These are phyloP conservation scores for Anacardium occidentale DNA, from an alignment of 345 rosid genomes.

Conservation along the genomic window DNA sequence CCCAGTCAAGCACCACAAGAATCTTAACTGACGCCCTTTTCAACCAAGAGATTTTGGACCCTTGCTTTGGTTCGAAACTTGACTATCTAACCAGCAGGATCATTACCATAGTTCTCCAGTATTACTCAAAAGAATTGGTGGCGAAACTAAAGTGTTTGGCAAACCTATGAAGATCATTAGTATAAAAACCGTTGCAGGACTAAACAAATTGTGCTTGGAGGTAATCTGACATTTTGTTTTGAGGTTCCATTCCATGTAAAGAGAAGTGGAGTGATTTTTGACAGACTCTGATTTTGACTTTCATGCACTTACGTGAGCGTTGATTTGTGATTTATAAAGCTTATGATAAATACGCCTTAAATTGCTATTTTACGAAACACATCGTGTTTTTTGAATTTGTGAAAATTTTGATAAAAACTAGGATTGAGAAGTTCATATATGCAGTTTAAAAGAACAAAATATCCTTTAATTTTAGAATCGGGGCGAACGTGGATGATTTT, in stretches of 20 bases:
- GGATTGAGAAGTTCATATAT: too few species aligned
- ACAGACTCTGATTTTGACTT: not conserved
- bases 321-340: not conserved
- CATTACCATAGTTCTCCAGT: not conserved
- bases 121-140: not conserved
- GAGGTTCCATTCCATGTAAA: not conserved
- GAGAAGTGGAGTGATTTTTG: not conserved
- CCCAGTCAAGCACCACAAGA: not conserved
- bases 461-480: too few species aligned
- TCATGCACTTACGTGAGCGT: not conserved
- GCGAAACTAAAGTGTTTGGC: not conserved
- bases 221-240: not conserved
- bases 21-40: conserved; percentile 1
- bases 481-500: too few species aligned
- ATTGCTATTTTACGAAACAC: too few species aligned
- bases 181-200: conserved; percentile 3
- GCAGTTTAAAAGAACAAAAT: too few species aligned
- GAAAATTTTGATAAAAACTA: too few species aligned
- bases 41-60: not conserved
- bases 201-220: not conserved
- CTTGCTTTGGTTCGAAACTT: conserved; percentile 1
- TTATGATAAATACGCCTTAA: too few species aligned
- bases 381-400: too few species aligned
- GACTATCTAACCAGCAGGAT: not conserved
- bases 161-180: not conserved